Evolutionary conservation across 148 eudicot genomes (phyloP), one percentile per base, ranked within the genome.

Genomic region (Fagopyrum homotropicum): DNA sequence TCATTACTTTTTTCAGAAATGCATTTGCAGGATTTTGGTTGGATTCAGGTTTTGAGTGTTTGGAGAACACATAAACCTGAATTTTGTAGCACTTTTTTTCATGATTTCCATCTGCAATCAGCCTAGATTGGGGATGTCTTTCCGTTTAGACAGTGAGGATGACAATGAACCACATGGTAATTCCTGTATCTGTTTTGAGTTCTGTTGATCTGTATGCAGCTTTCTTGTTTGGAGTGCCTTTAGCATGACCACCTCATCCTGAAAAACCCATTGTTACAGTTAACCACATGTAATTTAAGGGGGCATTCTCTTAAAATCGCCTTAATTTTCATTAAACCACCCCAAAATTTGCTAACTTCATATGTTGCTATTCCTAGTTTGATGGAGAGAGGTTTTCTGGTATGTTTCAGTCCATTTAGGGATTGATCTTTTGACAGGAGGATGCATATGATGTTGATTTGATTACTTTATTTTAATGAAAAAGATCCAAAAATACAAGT

Each of bases 121-220:
- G 49, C 81, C 78, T 73, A 77, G 79, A 78, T 72, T 52, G 74
- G 81, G 52, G 22, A 83, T 78, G 86, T 75, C 79, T 78, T 78
- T 80, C 81, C 79, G 72, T 43, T 59, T 61, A 47, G 79, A 75
- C 40, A 76, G 74, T 76, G 79, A 52, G 16, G 81, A 80, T 44
- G 72, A 45, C 40, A 76, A 40, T 56, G 77, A 72, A 45, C 52
- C 43, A 72, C 74, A 72, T 72, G 51, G 74, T 72, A 46, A 43
- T 70, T 45, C 73, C 26, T 35, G 40, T 35, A 22, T 22, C 26
- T 44, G 35, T 15, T 68, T 47, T 68, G n/a, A 11, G 6, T 35
- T 43, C 4, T 10, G 45, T 5, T 68, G 30, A 17, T 57, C n/a
- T 57, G 4, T 14, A 4, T 54, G 1, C 17, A 14, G 10, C 68